Evolutionary conservation across 805 yeast genomes (phyloP).

Genomic region (Pichia deserticola): DNA sequence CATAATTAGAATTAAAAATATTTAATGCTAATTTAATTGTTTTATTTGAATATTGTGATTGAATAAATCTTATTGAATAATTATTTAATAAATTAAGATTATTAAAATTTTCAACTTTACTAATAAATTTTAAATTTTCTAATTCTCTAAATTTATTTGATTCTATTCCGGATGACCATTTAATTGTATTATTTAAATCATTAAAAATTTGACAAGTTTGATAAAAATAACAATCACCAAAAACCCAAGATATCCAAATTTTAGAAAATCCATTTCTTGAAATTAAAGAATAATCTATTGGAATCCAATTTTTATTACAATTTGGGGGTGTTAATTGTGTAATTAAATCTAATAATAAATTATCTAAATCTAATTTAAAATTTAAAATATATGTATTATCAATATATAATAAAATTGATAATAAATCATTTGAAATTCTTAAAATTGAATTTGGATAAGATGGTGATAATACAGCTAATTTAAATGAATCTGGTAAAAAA

Average conservation of each 20-base stretch:
- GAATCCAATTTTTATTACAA: conserved; percentile 18
- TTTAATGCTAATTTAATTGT: conserved; percentile 22
- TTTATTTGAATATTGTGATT: conserved; percentile 45
- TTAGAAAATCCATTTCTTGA: conserved; percentile 1
- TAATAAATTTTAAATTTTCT: conserved; percentile 8
- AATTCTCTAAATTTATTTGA: conserved; percentile 6
- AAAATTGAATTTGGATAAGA: conserved; percentile 16
- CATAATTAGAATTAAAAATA: conserved; percentile 7
- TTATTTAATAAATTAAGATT: conserved; percentile 21
- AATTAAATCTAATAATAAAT: conserved; percentile 7
- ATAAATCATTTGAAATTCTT: conserved; percentile 8
- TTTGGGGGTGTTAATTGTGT: conserved; percentile 13
- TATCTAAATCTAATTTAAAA: conserved; percentile 15
- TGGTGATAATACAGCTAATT: conserved; percentile 15
- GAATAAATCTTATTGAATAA: conserved; percentile 38
- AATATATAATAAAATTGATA: conserved; percentile 23
- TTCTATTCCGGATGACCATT: conserved; percentile 14
- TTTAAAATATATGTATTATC: conserved; percentile 17
- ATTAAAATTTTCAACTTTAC: conserved; percentile 6
- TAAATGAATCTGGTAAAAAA: conserved; percentile 17
- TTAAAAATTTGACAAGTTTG: conserved; percentile 15
- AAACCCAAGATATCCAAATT: conserved; percentile 22
- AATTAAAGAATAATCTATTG: conserved; percentile 17
- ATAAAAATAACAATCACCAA: conserved; percentile 15
- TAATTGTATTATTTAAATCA: not conserved